Base-by-base conservation (phyloP, 257 asterid species). In the Primulina eburnea region DNA sequence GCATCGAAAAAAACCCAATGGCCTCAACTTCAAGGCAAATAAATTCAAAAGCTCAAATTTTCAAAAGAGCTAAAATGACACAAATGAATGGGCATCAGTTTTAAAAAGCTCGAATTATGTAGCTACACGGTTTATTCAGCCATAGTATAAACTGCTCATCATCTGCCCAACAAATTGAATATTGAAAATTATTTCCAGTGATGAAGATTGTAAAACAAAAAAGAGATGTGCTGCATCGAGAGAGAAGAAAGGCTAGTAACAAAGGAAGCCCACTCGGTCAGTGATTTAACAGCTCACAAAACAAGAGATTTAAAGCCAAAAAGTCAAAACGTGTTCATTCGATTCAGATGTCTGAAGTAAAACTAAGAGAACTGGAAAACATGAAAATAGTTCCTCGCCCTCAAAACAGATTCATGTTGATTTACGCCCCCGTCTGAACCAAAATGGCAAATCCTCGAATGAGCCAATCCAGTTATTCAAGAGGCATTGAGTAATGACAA, bases 371-470 rank as follows among this genome's bases (percentile, higher is more conserved):
- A 29, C 71, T n/a, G 68, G 40, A 29, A 28, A 64, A 14, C 24
- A 34, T 34, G 4, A 1, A 32, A 30, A 26, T 4, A 8, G 30
- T 63, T 35, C 78, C 70, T 8, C 28, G 0, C 32, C 63, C 21
- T 52, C 61, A 71, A 24, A 59, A 71, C 14, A 34, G 47, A 69
- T 62, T 67, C 72, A 75, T 3, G 20, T 74, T 34, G 4, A 7
- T 81, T 1, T 75, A 3, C 57, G 82, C 80, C 85, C 34, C 80
- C 71, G 85, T 81, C 85, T 81, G 85, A 78, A 77, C 85, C 77
- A 12, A 1, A 78, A 70, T 66, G 77, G 57, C 28, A 67, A 64
- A 11, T 29, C 32, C 33, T 64, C 30, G 17, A 16, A 73, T 17
- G 34, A 3, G 34, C 62, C 53, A 77, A 58, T 60, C 20, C 0